Percentiles rank a stretch among this genome's conserved stretches.
Conservation (phyloP, 768 basidiomycete species). For the Trametes coccinea region DNA sequence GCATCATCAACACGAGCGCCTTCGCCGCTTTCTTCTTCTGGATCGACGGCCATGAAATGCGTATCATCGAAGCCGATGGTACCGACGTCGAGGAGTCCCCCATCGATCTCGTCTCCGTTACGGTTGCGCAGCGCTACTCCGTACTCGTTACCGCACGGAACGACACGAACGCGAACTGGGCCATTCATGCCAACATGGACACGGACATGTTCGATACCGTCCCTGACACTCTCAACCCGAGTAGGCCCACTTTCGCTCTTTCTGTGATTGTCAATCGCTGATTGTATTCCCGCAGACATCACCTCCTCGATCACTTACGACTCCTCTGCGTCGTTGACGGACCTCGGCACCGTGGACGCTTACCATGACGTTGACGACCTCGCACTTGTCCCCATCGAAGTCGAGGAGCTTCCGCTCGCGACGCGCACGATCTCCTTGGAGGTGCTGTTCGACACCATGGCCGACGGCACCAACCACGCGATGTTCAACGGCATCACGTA, state of each 20-base stretch:
- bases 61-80: conserved; percentile 81
- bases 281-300: conserved; percentile 49
- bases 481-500: conserved; percentile 70
- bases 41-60: conserved; percentile 88
- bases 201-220: conserved; percentile 85
- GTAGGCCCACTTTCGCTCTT: conserved; percentile 41
- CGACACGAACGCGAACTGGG: conserved; percentile 79
- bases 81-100: conserved; percentile 76
- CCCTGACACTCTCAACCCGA: conserved; percentile 71
- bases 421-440: conserved; percentile 69
- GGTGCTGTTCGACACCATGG: conserved; percentile 80
- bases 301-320: conserved; percentile 84
- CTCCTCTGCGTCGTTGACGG: conserved; percentile 48
- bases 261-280: not conserved
- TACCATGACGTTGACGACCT: conserved; percentile 71
- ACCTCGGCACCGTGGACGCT: conserved; percentile 51
- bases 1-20: conserved; percentile 81
- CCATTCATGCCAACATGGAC: conserved; percentile 90
- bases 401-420: conserved; percentile 48
- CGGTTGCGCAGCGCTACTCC: conserved; percentile 92
- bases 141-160: conserved; percentile 90
- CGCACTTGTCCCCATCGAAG: conserved; percentile 61
- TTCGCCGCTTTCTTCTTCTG: conserved; percentile 81
- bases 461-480: conserved; percentile 83
- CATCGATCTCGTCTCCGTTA: conserved; percentile 68